Evolutionary conservation across 2,329 filamentous ascomycete species (phyloP).

Genomic region (Ophiostoma ulmi): DNA sequence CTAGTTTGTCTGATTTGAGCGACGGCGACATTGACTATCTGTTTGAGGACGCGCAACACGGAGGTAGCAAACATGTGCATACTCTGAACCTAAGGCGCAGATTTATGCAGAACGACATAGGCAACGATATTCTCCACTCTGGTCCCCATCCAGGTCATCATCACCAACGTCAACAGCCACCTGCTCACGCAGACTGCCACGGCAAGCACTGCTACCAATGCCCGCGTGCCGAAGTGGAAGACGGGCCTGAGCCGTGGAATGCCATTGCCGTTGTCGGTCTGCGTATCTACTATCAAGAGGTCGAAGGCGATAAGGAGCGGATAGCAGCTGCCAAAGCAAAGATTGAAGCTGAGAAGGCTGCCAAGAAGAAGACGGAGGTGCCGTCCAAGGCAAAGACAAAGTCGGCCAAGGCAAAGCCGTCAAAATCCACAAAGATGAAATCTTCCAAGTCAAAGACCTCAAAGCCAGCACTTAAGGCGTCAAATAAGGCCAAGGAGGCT

Average conservation of each 20-base stretch:
- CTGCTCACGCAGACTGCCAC: neutral
- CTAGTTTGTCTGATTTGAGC: slow-evolving; percentile 31
- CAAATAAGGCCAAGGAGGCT: neutral
- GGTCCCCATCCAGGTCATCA: neutral
- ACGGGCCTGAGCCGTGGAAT: slow-evolving; percentile 51
- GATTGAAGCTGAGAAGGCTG: neutral
- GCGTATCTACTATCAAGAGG: slow-evolving; percentile 50
- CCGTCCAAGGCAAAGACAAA: neutral
- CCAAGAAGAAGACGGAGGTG: neutral
- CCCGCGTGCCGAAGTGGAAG: slow-evolving; percentile 4
- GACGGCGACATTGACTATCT: slow-evolving; percentile 32
- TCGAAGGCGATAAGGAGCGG: slow-evolving; percentile 21
- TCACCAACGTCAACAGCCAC: neutral
- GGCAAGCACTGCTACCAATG: neutral
- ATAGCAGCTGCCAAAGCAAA: neutral
- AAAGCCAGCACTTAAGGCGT: neutral
- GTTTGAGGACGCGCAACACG: slow-evolving; percentile 24
- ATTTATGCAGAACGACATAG: neutral
- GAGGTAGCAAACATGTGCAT: slow-evolving; percentile 8
- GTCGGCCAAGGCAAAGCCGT: neutral
- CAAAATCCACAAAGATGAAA: neutral
- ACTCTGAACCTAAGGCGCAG: neutral
- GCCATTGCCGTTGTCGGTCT: slow-evolving; percentile 57
- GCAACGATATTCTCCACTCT: neutral
- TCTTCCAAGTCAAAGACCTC: neutral